Conservation (phyloP, 1,284 basidiomycete species). For the Cryptococcus depauperatus region DNA sequence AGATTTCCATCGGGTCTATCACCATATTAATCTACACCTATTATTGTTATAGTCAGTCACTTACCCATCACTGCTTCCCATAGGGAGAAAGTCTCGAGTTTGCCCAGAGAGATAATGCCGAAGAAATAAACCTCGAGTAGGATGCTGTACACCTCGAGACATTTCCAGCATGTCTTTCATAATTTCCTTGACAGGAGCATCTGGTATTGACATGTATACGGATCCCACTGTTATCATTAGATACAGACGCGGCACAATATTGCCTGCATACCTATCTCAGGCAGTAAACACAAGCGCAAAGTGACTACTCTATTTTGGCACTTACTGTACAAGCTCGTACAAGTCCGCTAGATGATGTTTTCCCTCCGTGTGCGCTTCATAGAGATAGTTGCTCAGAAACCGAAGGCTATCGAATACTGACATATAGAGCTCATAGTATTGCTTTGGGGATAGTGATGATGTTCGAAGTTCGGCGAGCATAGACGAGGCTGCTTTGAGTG, state of each 20-base stretch:
- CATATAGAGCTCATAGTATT: constrained; percentile 98
- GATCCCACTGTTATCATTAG: constrained; percentile 98
- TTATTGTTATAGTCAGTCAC: constrained; percentile 27
- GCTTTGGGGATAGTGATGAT: constrained; percentile 82
- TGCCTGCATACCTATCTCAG: constrained; percentile 41
- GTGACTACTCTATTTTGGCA: constrained; percentile 3
- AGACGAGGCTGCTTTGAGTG: constrained; percentile 83
- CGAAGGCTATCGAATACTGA: constrained; percentile 89
- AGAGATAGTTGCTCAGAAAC: constrained; percentile 86
- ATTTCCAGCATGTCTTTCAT: constrained; percentile 99
- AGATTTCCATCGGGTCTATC: constrained; percentile 72
- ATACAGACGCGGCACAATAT: constrained; percentile 84
- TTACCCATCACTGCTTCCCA: constrained; percentile 73
- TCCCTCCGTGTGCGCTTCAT: constrained; percentile 79
- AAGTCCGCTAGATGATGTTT: constrained; percentile 91
- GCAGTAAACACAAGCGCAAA: too few species aligned
- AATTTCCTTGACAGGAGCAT: constrained; percentile 91
- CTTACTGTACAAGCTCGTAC: constrained; percentile 92
- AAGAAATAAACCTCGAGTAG: constrained; percentile 83
- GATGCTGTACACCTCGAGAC: constrained; percentile 88
- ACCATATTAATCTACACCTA: background rate
- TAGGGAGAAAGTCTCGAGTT: constrained; percentile 83
- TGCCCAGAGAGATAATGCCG: constrained; percentile 91
- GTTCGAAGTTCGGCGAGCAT: constrained; percentile 93
- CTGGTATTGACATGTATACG: constrained; percentile 92